A percentile compares a stretch with the other conserved stretches of the same genome.
These are phyloP conservation scores for Penicillium cosmopolitanum DNA, from an alignment of 495 filamentous ascomycete genomes.

Conservation along the genomic window DNA sequence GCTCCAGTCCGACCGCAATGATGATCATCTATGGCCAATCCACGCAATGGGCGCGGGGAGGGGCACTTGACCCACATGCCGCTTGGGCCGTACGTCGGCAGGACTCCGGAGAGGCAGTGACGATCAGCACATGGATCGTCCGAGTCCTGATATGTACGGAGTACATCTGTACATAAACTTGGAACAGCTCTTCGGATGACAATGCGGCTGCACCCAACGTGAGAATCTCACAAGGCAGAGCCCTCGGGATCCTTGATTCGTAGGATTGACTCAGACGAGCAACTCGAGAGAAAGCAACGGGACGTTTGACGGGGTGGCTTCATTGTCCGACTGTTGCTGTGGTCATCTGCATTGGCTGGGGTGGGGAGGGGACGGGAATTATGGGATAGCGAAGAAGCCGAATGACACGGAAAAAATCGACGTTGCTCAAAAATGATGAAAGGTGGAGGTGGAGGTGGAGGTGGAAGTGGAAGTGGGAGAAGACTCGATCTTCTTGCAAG, in stretches of 20 bases:
- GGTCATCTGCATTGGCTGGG: background rate
- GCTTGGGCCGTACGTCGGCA: conserved; percentile 29
- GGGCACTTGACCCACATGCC: conserved; percentile 27
- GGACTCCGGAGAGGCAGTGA: conserved; percentile 15
- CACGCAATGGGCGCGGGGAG: conserved; percentile 16
- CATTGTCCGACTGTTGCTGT: conserved; percentile 6
- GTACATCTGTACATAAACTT: too few relatives aligned
- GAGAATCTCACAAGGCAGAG: background rate
- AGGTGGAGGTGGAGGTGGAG: background rate
- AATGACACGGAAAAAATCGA: background rate
- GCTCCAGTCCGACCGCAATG: conserved; percentile 21
- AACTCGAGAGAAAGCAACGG: background rate
- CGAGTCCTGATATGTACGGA: conserved; percentile 1
- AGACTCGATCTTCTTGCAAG: background rate
- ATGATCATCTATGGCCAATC: conserved; percentile 22
- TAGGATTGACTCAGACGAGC: background rate
- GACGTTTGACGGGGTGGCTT: background rate
- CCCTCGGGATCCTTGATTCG: background rate
- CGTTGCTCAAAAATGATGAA: background rate
- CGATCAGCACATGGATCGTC: conserved; percentile 25
- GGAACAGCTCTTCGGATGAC: too few relatives aligned
- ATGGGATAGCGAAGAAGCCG: background rate
- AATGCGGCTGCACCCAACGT: too few relatives aligned
- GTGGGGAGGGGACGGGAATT: background rate
- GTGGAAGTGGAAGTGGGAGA: background rate